These are phyloP conservation scores for Tuber indicum DNA, from an alignment of 495 filamentous ascomycete genomes.

Conservation along the genomic window DNA sequence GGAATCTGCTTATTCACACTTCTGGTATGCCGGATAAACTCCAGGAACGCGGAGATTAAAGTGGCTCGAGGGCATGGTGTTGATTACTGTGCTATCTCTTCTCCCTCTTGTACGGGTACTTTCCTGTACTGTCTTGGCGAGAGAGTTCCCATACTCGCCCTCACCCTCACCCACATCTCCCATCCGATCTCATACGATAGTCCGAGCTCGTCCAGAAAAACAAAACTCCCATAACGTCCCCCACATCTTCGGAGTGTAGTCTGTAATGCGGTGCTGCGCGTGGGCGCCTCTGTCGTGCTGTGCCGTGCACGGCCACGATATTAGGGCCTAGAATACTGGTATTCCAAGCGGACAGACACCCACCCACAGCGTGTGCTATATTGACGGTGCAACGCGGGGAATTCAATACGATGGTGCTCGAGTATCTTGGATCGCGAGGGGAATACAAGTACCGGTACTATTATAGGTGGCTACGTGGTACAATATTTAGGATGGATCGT, in stretches of 20 bases:
- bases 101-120: background rate
- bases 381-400: background rate
- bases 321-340: background rate
- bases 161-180: too few relatives aligned
- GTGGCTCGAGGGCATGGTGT: too few relatives aligned
- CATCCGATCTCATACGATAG: background rate
- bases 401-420: background rate
- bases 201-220: background rate
- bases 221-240: background rate
- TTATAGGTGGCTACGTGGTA: background rate
- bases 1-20: too few relatives aligned
- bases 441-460: background rate
- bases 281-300: background rate
- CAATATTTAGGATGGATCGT: background rate
- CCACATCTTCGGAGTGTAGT: too few relatives aligned
- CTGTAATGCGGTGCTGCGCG: background rate
- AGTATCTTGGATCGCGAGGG: background rate
- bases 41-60: too few relatives aligned
- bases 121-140: background rate
- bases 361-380: background rate
- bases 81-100: too few relatives aligned
- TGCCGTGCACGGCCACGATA: background rate
- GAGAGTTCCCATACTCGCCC: background rate
- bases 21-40: too few relatives aligned
- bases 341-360: background rate